A percentile compares a stretch with the other conserved stretches of the same genome.
These are phyloP conservation scores for Tremella fuciformis DNA, from an alignment of 768 basidiomycete species.

Conservation along the genomic window DNA sequence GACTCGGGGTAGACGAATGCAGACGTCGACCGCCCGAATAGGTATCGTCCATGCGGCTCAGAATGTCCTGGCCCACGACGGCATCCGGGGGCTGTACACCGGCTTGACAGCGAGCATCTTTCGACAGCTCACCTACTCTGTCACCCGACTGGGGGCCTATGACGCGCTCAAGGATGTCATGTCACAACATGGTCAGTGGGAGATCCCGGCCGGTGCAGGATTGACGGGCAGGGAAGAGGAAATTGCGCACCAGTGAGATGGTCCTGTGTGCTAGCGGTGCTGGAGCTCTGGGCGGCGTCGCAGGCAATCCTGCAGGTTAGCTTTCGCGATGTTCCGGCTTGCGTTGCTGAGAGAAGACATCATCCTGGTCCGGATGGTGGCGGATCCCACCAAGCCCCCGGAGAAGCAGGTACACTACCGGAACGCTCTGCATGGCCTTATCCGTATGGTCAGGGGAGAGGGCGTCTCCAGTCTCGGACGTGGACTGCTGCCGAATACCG, in stretches of 20 bases:
- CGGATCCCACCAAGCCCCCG: slow-evolving; percentile 44
- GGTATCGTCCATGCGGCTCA: slow-evolving; percentile 29
- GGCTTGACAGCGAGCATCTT: slow-evolving; percentile 48
- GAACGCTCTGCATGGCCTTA: slow-evolving; percentile 46
- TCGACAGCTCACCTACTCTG: slow-evolving; percentile 45
- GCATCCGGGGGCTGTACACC: slow-evolving; percentile 47
- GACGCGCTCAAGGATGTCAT: slow-evolving; percentile 41
- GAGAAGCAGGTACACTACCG: slow-evolving; percentile 38
- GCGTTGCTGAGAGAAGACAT: not conserved
- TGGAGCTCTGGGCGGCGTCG: slow-evolving; percentile 46
- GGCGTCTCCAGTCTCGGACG: slow-evolving; percentile 34
- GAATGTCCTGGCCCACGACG: slow-evolving; percentile 26
- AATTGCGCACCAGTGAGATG: slow-evolving; percentile 21
- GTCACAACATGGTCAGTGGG: slow-evolving; percentile 24
- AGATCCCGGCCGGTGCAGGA: not conserved
- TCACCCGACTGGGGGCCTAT: slow-evolving; percentile 48
- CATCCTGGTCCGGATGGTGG: slow-evolving; percentile 41
- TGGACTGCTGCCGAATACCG: slow-evolving; percentile 46
- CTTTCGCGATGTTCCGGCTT: not conserved
- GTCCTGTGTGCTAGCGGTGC: slow-evolving; percentile 45
- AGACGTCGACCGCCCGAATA: slow-evolving; percentile 35
- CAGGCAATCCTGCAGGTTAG: slow-evolving; percentile 48
- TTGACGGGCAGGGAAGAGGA: slow-evolving; percentile 12
- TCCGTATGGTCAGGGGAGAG: slow-evolving; percentile 45
- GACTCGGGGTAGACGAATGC: slow-evolving; percentile 33